Evolutionary conservation across 2,329 filamentous ascomycete species (phyloP), one percentile per base, ranked within the genome.

Genomic region (Paramyrothecium sp.): DNA sequence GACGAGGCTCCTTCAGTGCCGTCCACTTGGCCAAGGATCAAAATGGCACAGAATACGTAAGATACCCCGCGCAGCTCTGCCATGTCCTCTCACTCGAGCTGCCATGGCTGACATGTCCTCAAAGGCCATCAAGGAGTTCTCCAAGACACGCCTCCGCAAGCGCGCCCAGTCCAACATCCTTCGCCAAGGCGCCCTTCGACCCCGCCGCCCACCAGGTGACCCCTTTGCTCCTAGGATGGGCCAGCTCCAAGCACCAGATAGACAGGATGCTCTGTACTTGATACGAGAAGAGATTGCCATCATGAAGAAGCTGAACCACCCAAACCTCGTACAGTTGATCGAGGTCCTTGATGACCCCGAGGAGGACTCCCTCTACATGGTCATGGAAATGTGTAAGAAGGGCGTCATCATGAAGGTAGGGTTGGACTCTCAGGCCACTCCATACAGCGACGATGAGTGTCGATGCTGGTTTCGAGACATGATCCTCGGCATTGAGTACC

Each of bases 311-410:
- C 82, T 98, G 51, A 88, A 97, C 69, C 95, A 99, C 69, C 89
- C 88, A 26, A 99, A 98, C 69, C 79, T 99, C n/a, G 94, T 98
- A 16, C 88, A 90, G 50, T 78, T 99, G 53, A 91, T 96, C 63
- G 95, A 99, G 74, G 95, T 99, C 3, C 79, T 99, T 54, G 95
- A 98, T 71, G 95, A 98, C 69, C 94, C 95, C 0, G 89, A 94
- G 51, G 92, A 97, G 69, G 95, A 99, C 73, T 97, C 93, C 3
- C 77, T 99, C 13, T 99, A 97, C 76, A 98, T 99, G 91, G 95
- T 99, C 21, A 83, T 99, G 73, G 95, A 99, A 73, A 96, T 97
- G 91, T 99, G 95, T 78, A 95, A 96, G 69, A 97, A 97, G 72
- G 95, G 95, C 1, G 94, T 97, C 21, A 86, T 97, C 54, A 98